phyloP scores from a whole-genome alignment of 331 rosid genomes.

The Rhamnella rubrinervis region DNA sequence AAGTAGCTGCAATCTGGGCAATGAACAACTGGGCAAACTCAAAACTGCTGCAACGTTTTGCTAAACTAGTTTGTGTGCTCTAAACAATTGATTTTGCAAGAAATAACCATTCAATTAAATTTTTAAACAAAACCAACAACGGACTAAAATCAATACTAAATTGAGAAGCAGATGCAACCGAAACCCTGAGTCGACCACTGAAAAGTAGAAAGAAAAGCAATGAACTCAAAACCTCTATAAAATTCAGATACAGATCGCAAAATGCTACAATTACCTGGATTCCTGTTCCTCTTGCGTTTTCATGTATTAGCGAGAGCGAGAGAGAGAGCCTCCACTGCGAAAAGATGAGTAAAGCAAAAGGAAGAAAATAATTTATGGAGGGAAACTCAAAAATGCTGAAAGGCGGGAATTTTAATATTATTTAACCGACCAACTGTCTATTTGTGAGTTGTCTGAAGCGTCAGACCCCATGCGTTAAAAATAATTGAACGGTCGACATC shows the following conservation, averaged over 20 bases:
- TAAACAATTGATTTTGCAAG: not conserved
- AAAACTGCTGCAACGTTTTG: not conserved
- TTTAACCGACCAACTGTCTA: too few relatives aligned
- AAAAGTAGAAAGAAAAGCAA: not conserved
- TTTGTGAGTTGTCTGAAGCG: too few relatives aligned
- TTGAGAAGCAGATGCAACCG: not conserved
- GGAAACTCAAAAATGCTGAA: conserved; percentile 28
- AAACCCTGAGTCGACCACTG: not conserved
- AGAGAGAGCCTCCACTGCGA: not conserved
- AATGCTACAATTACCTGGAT: conserved; percentile 6
- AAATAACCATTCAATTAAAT: not conserved
- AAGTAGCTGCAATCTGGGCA: not conserved
- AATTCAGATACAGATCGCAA: not conserved
- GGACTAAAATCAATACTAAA: not conserved
- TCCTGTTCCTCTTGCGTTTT: not conserved
- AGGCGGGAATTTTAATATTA: not conserved
- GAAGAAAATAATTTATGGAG: conserved; percentile 11
- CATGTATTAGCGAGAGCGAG: not conserved
- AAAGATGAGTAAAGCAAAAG: not conserved
- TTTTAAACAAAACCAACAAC: too few relatives aligned
- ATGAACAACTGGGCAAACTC: too few relatives aligned
- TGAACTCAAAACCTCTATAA: not conserved
- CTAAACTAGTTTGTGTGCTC: not conserved
- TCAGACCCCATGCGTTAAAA: too few relatives aligned
- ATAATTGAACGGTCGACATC: too few relatives aligned